Base-by-base conservation (phyloP, 495 filamentous ascomycete genomes). In the Penicillium manginii region DNA sequence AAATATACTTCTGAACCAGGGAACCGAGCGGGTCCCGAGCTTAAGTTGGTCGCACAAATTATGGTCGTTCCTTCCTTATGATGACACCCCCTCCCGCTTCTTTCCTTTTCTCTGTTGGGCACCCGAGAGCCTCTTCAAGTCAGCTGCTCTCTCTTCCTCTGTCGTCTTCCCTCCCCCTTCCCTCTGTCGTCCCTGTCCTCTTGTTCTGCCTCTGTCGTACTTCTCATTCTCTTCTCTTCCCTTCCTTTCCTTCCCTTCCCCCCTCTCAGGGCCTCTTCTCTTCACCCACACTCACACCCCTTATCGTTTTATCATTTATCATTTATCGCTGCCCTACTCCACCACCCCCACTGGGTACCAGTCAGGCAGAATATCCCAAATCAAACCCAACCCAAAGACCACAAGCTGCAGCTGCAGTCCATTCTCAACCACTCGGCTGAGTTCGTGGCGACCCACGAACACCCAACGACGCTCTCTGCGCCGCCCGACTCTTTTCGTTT, bases 241-340 rank as follows among this genome's bases (percentile, higher is more conserved):
- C 50, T 59, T 50, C 50, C n/a, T n/a, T n/a, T 52, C 46, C 33
- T 50, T 43, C 51, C 51, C 39, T 49, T 46, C 59, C 57, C 32
- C 31, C 22, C 49, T 8, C 55, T 50, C 23, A 32, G 39, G 23
- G 22, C n/a, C n/a, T n/a, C n/a, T n/a, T n/a, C n/a, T n/a, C n/a
- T n/a, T 21, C 33, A 31, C 58, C 50, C 32, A 33, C 17, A 50
- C 31, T 35, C 57, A 39, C 19, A 35, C 33, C 12, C 31, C 40
- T 50, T 58, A 50, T 46, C 43, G 55, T 51, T 49, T 47, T 51
- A 3, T 23, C 46, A 37, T 21, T 55, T 49, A 17, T 52, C 50
- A 32, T 52, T 32, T 47, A 50, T 69, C 61, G 55, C 61, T 69
- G 64, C 64, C 64, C 59, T 60, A 65, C 65, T 66, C 62, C 52